Evolutionary conservation across 1,284 basidiomycete genomes (phyloP), one percentile per base, ranked within the genome.

Genomic region (Melampsora americana): DNA sequence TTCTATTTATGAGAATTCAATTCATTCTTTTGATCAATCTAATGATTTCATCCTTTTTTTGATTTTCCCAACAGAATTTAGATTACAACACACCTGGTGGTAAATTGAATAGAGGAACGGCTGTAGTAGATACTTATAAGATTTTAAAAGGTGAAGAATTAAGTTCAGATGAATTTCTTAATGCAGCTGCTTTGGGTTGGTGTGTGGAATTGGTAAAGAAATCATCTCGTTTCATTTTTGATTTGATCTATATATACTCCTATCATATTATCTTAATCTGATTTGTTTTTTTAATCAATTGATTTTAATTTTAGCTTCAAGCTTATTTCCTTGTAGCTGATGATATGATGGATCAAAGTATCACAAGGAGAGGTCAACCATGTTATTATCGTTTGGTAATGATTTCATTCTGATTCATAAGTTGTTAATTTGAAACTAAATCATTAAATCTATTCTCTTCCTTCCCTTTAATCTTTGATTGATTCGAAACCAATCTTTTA

Each of bases 291-390:
- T 42, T 12, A n/a, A n/a, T n/a, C n/a, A n/a, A 5, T 48, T 23
- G 18, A 7, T 44, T 32, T 50, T 44, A 26, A 6, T 44, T 16
- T 20, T 82, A 95, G 92, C 88, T 98, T 18, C 96, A 99, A 90
- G 93, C 94, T 0, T 98, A 92, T 85, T 98, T 98, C 88, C 88
- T 99, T 74, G 95, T 99, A 74, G 89, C 93, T 28, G 95, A 99
- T 84, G 95, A 99, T 84, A 95, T 99, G 83, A 99, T 98, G 95
- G 96, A 99, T 83, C 84, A 87, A 30, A 92, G 90, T 67, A 89
- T 96, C 80, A 99, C 95, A 6, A 91, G 96, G 56, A 90, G 95
- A n/a, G 91, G 92, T n/a, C 95, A 98, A 83, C 92, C 95, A 0
- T 99, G 95, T 85, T 99, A 93, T 92, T 99, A 95, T 86, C 30